These are phyloP conservation scores for Acacia crassicarpa DNA, from an alignment of 306 rosid species.

Conservation along the genomic window DNA sequence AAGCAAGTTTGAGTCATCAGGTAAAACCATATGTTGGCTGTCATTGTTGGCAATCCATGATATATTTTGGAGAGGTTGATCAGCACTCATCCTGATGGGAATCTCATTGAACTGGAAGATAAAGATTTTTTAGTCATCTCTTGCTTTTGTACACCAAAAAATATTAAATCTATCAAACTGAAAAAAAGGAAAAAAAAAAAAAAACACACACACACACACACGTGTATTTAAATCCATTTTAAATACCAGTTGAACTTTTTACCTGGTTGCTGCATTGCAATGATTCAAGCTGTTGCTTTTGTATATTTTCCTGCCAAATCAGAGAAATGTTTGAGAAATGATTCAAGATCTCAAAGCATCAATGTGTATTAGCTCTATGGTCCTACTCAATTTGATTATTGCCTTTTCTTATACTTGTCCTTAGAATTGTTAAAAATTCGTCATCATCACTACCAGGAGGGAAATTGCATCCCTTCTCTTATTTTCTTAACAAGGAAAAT, in stretches of 20 bases:
- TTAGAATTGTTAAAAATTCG: background rate
- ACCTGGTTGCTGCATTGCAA: slow-evolving; percentile 84
- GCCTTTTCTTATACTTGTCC: background rate
- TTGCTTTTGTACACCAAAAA: slow-evolving; percentile 1
- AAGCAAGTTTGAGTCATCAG: slow-evolving; percentile 70
- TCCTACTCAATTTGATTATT: background rate
- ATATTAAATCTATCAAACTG: background rate
- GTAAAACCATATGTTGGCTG: slow-evolving; percentile 51
- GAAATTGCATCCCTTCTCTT: background rate
- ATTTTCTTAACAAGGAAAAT: background rate
- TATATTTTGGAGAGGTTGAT: slow-evolving; percentile 73
- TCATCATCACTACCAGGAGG: background rate
- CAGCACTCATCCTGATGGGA: slow-evolving; percentile 66
- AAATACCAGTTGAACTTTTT: slow-evolving; percentile 20
- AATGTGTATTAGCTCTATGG: background rate
- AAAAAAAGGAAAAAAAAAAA: too few species aligned
- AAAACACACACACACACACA: too few species aligned
- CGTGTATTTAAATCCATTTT: background rate
- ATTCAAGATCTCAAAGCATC: background rate
- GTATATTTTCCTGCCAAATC: slow-evolving; percentile 54
- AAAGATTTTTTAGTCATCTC: slow-evolving; percentile 6
- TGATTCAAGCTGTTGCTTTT: slow-evolving; percentile 74
- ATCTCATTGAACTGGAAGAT: slow-evolving; percentile 74
- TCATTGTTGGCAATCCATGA: slow-evolving; percentile 64
- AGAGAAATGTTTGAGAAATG: background rate